Conservation (phyloP, 345 rosid species). For the Eutrema yunnanense region DNA sequence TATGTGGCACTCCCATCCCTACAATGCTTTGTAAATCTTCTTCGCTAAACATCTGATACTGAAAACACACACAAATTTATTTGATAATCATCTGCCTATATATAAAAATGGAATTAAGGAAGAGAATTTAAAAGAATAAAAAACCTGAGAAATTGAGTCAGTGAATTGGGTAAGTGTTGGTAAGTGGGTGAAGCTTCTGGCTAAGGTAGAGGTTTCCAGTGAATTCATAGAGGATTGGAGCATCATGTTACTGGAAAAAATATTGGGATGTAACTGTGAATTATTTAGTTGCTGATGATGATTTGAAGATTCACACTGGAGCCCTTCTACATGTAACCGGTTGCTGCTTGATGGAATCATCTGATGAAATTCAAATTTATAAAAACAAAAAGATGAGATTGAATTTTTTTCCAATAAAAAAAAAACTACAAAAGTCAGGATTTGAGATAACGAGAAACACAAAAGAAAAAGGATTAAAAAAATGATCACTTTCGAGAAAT, state of each 20-base stretch:
- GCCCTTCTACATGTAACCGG: conserved; percentile 37
- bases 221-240: conserved; percentile 30
- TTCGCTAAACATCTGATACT: conserved; percentile 56
- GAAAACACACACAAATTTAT: background rate
- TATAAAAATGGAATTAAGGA: background rate
- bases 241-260: conserved; percentile 33
- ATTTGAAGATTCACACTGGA: conserved; percentile 45
- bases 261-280: conserved; percentile 28
- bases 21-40: conserved; percentile 82
- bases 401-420: background rate
- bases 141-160: conserved; percentile 47
- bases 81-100: background rate
- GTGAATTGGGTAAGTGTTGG: conserved; percentile 46
- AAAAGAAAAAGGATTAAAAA: background rate
- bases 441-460: background rate
- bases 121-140: background rate
- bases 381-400: background rate
- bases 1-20: conserved; percentile 73
- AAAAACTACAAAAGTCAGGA: background rate
- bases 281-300: background rate
- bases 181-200: conserved; percentile 35
- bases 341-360: conserved; percentile 36
- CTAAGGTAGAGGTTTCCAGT: conserved; percentile 19
- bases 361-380: conserved; percentile 30
- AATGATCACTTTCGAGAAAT: background rate